Evolutionary conservation across 345 rosid species (phyloP).

Genomic region (Excoecaria agallocha): DNA sequence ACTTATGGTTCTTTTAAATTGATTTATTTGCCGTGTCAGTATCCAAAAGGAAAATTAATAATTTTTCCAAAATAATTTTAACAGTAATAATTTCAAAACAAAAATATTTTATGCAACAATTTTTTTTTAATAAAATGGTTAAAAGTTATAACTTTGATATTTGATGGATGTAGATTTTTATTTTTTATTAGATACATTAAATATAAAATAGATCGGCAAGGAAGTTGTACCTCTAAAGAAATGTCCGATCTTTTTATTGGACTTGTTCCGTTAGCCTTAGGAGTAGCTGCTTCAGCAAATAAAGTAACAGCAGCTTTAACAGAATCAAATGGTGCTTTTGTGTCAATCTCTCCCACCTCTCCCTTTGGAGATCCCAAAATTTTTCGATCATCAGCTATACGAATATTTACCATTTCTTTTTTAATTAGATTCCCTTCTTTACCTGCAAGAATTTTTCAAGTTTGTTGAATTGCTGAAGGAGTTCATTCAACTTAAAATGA

Average conservation of each 20-base stretch:
- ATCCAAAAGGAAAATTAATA: too few relatives aligned
- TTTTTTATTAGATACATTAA: too few relatives aligned
- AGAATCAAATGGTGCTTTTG: conserved; percentile 85
- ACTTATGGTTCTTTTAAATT: too few relatives aligned
- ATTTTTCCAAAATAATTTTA: too few relatives aligned
- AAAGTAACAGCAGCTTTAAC: conserved; percentile 91
- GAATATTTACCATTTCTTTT: conserved; percentile 47
- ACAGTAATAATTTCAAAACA: too few relatives aligned
- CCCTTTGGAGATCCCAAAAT: conserved; percentile 47
- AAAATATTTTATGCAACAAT: too few relatives aligned
- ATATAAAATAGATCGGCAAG: too few relatives aligned
- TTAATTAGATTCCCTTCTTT: conserved; percentile 1
- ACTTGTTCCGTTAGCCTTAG: conserved; percentile 23
- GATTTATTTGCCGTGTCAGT: too few relatives aligned
- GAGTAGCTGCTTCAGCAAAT: conserved; percentile 66
- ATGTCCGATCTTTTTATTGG: conserved; percentile 25
- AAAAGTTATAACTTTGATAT: too few relatives aligned
- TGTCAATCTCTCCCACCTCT: conserved; percentile 95
- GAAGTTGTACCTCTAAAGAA: conserved; percentile 38
- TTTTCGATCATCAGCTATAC: conserved; percentile 27
- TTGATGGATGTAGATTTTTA: too few relatives aligned
- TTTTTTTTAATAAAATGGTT: too few relatives aligned
- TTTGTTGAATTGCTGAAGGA: neutral
- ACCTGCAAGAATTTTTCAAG: neutral
- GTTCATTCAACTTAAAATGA: neutral